Evolutionary conservation across 805 yeast genomes (phyloP).

Genomic region (Ogataea henricii): DNA sequence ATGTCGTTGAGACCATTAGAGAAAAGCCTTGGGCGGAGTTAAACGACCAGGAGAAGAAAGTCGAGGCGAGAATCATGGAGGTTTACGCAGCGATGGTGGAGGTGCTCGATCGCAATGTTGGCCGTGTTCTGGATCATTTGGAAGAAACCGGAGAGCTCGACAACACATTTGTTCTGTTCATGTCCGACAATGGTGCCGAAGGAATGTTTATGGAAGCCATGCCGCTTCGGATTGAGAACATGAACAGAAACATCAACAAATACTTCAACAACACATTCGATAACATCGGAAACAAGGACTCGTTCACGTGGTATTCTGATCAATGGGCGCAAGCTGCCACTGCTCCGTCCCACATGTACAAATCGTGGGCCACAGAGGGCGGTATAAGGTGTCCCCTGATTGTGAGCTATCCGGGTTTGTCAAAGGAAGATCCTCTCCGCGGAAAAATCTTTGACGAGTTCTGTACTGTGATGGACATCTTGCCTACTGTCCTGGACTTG

Average conservation of each 20-base stretch:
- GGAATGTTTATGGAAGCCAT: constrained; percentile 59
- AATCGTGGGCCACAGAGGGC: constrained; percentile 61
- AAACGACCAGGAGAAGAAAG: constrained; percentile 37
- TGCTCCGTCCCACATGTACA: constrained; percentile 55
- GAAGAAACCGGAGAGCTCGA: constrained; percentile 47
- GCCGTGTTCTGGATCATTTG: constrained; percentile 46
- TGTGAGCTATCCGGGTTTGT: constrained; percentile 43
- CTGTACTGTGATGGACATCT: constrained; percentile 59
- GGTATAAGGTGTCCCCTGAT: constrained; percentile 61
- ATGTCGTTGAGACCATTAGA: constrained; percentile 44
- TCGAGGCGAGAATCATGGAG: constrained; percentile 51
- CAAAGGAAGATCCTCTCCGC: constrained; percentile 12
- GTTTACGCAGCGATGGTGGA: constrained; percentile 69
- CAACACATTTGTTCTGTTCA: constrained; percentile 57
- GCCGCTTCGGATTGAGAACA: constrained; percentile 41
- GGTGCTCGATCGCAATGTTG: constrained; percentile 51
- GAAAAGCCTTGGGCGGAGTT: constrained; percentile 47
- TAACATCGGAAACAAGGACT: constrained; percentile 50
- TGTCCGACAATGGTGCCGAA: constrained; percentile 69
- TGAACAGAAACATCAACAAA: constrained; percentile 30
- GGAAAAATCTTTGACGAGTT: constrained; percentile 40
- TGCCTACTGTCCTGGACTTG: constrained; percentile 55
- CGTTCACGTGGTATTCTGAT: constrained; percentile 54
- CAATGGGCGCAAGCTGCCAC: constrained; percentile 68
- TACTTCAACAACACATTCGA: constrained; percentile 45